Conservation (phyloP, 768 basidiomycete species). For the Termitomyces sp. region DNA sequence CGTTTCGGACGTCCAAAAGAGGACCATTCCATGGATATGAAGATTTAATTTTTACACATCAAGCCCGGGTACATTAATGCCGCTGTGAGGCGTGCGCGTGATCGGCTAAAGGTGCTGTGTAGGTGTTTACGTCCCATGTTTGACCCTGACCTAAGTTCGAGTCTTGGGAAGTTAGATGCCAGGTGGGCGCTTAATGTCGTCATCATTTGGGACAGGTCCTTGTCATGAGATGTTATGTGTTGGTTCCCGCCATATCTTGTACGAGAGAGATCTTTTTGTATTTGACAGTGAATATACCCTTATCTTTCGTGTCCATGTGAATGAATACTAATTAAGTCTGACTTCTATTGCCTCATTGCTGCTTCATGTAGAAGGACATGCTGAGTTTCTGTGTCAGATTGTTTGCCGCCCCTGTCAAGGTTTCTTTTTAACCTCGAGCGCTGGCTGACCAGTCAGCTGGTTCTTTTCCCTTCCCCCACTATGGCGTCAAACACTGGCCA, state of each 20-base stretch:
- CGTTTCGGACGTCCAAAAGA: constrained; percentile 11
- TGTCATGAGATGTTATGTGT: background rate
- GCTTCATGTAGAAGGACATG: too few relatives aligned
- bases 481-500: background rate
- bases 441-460: background rate
- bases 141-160: constrained; percentile 7
- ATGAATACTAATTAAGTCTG: background rate
- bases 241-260: background rate
- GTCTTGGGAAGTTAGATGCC: background rate
- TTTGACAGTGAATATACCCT: constrained; percentile 1
- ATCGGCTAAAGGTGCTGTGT: constrained; percentile 2
- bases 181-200: constrained; percentile 1
- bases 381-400: background rate
- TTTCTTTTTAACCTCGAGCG: background rate
- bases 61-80: constrained; percentile 1
- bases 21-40: constrained; percentile 13
- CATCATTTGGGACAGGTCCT: background rate
- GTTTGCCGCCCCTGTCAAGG: background rate
- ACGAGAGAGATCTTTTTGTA: background rate
- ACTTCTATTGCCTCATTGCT: background rate
- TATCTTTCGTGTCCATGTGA: background rate
- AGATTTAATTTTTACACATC: constrained; percentile 4
- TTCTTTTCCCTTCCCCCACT: background rate
- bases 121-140: constrained; percentile 1
- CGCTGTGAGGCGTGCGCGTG: background rate